Evolutionary conservation across 495 filamentous ascomycete species (phyloP).

Genomic region (Achaetomiella virescens): DNA sequence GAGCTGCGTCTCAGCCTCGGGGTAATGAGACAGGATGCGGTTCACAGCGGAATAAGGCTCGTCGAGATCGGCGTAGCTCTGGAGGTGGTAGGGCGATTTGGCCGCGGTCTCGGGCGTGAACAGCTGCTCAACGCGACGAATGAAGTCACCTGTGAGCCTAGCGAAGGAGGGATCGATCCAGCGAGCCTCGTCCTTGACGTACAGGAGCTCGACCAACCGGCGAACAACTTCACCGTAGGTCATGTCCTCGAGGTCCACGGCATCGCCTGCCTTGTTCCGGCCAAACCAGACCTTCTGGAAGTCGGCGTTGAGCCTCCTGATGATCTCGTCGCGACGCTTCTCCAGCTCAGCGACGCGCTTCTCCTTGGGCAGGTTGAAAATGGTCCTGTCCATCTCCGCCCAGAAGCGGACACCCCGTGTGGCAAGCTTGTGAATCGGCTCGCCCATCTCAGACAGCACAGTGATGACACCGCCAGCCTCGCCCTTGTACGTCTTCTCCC

Average conservation of each 20-base stretch:
- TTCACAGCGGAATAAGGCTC: conserved; percentile 72
- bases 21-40: conserved; percentile 72
- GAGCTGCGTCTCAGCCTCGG: conserved; percentile 78
- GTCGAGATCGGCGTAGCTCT: conserved; percentile 82
- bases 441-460: conserved; percentile 97
- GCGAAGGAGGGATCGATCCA: conserved; percentile 89
- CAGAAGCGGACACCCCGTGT: conserved; percentile 92
- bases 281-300: conserved; percentile 99
- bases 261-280: conserved; percentile 71
- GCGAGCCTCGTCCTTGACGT: conserved; percentile 83
- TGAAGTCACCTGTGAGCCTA: conserved; percentile 85
- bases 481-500: conserved; percentile 96
- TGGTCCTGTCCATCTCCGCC: conserved; percentile 97
- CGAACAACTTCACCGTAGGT: conserved; percentile 89
- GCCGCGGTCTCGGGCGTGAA: conserved; percentile 57
- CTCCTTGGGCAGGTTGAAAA: conserved; percentile 92
- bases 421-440: conserved; percentile 97
- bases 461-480: conserved; percentile 90
- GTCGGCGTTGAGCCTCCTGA: conserved; percentile 94
- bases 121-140: conserved; percentile 90
- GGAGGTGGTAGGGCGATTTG: conserved; percentile 59
- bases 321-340: conserved; percentile 90
- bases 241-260: conserved; percentile 96
- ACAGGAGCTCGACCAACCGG: conserved; percentile 94
- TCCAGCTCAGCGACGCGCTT: conserved; percentile 88